Base-by-base conservation (phyloP, 2,329 filamentous ascomycete species). In the Sclerotinia glacialis region DNA sequence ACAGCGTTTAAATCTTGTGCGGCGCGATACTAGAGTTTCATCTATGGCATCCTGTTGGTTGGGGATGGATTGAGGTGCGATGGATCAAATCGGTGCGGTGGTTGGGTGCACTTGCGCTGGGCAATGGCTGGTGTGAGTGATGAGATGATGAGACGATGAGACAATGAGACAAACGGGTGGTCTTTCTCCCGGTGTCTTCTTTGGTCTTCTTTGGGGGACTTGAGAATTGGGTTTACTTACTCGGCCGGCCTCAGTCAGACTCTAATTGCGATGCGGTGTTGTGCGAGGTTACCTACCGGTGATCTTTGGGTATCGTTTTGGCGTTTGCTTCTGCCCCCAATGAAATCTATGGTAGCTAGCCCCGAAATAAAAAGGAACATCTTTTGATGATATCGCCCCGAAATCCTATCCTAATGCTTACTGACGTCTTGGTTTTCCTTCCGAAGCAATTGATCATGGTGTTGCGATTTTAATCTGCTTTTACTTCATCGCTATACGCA, bases 1-100 rank as follows among this genome's bases (percentile, higher is more conserved):
- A 37, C 61, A 42, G 61, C 61, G 61, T 64, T 31, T 56, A 56
- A 37, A n/a, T 64, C 37, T 44, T n/a, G 9, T 56, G n/a, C 61
- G 37, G 50, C 34, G 42, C 26, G 55, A 59, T 34, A 23, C 40
- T 34, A 12, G 28, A 56, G 26, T 3, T n/a, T 9, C 1, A 31
- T 53, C 16, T 14, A 49, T 18, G 47, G 28, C 8, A 9, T 56
- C 47, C 26, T 21, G 56, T 59, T 59, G 56, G 42, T 21, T 56
- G 52, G 16, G 31, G 62, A 34, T 46, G 42, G 16, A 18, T 28
- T 46, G 26, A 26, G 55, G 42, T 26, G 23, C 11, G 55, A 34
- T 59, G 18, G 56, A 59, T 59, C 31, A 16, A 31, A 46, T 3
- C 23, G 12, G 26, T 46, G 54, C 55, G 46, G 18, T 14, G 18